A percentile compares a stretch with the other conserved stretches of the same genome.
Evolutionary conservation across 129 eudicot species (phyloP).

Genomic region (Flaveria bidentis): DNA sequence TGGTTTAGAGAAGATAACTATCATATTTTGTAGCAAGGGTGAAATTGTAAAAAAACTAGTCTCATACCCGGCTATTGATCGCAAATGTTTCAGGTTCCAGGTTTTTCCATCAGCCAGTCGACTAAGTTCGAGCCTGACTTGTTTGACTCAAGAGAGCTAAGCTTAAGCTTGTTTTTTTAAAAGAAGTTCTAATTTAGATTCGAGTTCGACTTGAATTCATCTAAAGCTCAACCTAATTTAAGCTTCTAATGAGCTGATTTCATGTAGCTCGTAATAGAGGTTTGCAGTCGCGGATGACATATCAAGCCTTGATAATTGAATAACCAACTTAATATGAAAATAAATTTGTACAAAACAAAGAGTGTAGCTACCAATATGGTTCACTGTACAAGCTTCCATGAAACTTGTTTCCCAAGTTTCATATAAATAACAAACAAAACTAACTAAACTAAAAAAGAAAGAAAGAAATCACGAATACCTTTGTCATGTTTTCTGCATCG

Average conservation of each 20-base stretch:
- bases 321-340: neutral
- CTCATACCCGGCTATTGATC: too few relatives aligned
- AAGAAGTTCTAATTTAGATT: too few relatives aligned
- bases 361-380: neutral
- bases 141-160: too few relatives aligned
- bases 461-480: neutral
- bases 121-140: too few relatives aligned
- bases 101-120: too few relatives aligned
- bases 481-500: conserved; percentile 22
- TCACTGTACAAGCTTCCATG: neutral
- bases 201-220: neutral
- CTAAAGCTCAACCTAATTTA: too few relatives aligned
- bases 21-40: too few relatives aligned
- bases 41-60: too few relatives aligned
- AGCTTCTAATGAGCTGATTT: neutral
- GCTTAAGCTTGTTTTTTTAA: too few relatives aligned
- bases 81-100: too few relatives aligned
- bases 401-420: conserved; percentile 20
- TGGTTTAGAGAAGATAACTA: too few relatives aligned
- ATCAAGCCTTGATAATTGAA: neutral
- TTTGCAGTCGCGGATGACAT: neutral
- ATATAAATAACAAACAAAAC: conserved; percentile 9
- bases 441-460: neutral
- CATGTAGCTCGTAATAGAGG: neutral
- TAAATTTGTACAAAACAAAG: neutral